These are phyloP conservation scores for Beauveria rudraprayagi DNA, from an alignment of 2,329 filamentous ascomycete species.

Conservation along the genomic window DNA sequence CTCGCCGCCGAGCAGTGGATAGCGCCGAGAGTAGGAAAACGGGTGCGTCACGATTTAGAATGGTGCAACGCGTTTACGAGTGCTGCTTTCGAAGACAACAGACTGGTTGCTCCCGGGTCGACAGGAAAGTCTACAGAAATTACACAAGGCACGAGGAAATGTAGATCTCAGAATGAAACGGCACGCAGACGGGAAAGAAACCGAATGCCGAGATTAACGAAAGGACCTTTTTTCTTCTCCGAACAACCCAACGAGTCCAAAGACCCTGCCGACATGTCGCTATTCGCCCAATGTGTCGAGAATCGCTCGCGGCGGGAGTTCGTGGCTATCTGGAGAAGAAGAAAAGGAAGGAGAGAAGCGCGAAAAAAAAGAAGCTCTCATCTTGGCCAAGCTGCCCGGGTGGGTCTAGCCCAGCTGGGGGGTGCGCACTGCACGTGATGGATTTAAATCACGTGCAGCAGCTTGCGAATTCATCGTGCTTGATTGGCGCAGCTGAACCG, in stretches of 20 bases:
- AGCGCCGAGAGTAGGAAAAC: too few species aligned
- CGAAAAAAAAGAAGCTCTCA: background rate
- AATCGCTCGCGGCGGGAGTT: constrained; percentile 31
- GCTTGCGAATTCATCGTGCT: constrained; percentile 29
- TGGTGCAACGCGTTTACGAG: too few species aligned
- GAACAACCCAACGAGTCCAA: constrained; percentile 30
- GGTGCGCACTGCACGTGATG: background rate
- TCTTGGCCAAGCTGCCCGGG: background rate
- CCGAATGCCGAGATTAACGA: constrained; percentile 50
- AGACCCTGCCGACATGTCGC: constrained; percentile 24
- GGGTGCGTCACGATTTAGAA: too few species aligned
- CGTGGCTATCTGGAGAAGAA: constrained; percentile 43
- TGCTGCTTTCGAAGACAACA: too few species aligned
- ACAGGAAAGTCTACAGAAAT: background rate
- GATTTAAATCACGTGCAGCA: constrained; percentile 19
- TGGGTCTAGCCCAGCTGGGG: background rate
- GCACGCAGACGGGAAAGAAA: constrained; percentile 37
- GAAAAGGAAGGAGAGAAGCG: constrained; percentile 23
- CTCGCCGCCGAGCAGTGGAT: too few species aligned
- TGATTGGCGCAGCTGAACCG: constrained; percentile 36
- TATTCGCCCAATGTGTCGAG: constrained; percentile 21
- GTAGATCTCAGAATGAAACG: constrained; percentile 55
- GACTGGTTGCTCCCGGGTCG: too few species aligned
- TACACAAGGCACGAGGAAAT: constrained; percentile 22
- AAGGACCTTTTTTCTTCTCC: constrained; percentile 43